Evolutionary conservation across 495 filamentous ascomycete species (phyloP).

Genomic region (Aspergillus steynii): DNA sequence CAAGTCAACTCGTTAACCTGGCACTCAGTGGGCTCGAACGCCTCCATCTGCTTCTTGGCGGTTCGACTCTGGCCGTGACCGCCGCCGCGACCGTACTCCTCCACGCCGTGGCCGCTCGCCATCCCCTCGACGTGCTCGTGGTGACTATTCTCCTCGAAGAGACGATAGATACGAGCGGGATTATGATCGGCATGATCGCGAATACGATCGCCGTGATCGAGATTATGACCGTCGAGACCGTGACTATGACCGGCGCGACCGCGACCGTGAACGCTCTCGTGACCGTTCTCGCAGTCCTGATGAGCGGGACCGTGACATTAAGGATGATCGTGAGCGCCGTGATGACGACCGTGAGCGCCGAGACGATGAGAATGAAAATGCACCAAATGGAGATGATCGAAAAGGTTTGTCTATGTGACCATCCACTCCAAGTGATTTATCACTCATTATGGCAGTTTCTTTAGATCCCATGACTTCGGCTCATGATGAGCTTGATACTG

Average conservation of each 20-base stretch:
- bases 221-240: slow-evolving; percentile 80
- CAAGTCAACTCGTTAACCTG: neutral
- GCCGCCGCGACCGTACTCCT: slow-evolving; percentile 73
- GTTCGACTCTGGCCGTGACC: slow-evolving; percentile 85
- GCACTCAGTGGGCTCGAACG: slow-evolving; percentile 87
- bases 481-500: slow-evolving; percentile 96
- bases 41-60: slow-evolving; percentile 98
- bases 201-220: slow-evolving; percentile 62
- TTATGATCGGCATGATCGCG: slow-evolving; percentile 67
- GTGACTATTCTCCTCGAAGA: slow-evolving; percentile 87
- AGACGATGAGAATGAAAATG: slow-evolving; percentile 54
- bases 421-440: neutral
- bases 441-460: slow-evolving; percentile 36
- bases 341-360: slow-evolving; percentile 65
- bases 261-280: slow-evolving; percentile 66
- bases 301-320: slow-evolving; percentile 61
- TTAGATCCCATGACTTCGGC: slow-evolving; percentile 77
- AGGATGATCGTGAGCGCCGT: slow-evolving; percentile 67
- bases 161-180: slow-evolving; percentile 85
- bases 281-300: slow-evolving; percentile 75
- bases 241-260: slow-evolving; percentile 55
- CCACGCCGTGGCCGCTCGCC: slow-evolving; percentile 75
- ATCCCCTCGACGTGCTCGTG: slow-evolving; percentile 73
- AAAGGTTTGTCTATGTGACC: slow-evolving; percentile 68
- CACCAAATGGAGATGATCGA: slow-evolving; percentile 64